Conservation (phyloP, 495 filamentous ascomycete genomes). For the Hyaloscypha variabilis region DNA sequence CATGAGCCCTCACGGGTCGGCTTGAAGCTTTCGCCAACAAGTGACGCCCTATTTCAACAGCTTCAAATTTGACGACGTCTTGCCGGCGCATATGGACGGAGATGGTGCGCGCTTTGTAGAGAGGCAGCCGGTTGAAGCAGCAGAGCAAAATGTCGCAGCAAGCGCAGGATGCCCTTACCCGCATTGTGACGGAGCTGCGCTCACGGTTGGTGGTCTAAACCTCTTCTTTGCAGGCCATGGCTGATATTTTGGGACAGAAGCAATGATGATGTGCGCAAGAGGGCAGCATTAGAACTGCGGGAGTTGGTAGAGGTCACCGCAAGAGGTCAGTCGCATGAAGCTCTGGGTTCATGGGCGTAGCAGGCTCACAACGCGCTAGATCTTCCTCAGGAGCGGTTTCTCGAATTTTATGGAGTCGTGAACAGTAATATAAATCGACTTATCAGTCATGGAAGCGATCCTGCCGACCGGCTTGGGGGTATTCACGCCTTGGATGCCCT, state of each 20-base stretch:
- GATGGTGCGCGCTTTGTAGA: constrained; percentile 28
- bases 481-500: constrained; percentile 89
- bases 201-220: constrained; percentile 22
- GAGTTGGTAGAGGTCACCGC: constrained; percentile 43
- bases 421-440: constrained; percentile 74
- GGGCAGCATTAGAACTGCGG: constrained; percentile 43
- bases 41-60: not conserved
- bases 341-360: not conserved
- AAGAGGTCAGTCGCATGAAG: constrained; percentile 34
- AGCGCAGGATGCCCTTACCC: constrained; percentile 28
- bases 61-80: constrained; percentile 4
- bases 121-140: constrained; percentile 11
- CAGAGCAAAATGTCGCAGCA: constrained; percentile 31
- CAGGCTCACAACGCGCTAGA: constrained; percentile 51
- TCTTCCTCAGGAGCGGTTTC: constrained; percentile 74
- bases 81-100: constrained; percentile 24
- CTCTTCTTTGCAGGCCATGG: not conserved
- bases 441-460: constrained; percentile 80
- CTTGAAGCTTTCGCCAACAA: no score
- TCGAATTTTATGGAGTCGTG: constrained; percentile 76
- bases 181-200: constrained; percentile 31
- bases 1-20: no score
- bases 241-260: constrained; percentile 13
- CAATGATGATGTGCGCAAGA: constrained; percentile 42
- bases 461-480: constrained; percentile 85